A percentile compares a stretch with the other conserved stretches of the same genome.
Conservation (phyloP, 2,329 filamentous ascomycete genomes). For the Pseudogymnoascus sp. region DNA sequence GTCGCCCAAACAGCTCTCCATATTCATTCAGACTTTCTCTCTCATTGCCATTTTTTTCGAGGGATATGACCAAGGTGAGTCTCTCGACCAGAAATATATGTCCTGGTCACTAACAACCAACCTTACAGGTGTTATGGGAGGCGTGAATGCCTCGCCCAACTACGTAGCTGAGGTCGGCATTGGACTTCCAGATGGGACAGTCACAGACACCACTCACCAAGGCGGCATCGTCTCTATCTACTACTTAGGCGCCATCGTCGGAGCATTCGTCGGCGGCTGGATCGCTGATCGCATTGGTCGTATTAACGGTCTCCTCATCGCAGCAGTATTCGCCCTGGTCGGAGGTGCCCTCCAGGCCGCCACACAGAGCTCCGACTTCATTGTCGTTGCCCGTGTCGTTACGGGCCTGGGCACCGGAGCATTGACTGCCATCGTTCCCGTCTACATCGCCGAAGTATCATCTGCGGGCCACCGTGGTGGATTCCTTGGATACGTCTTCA, state of each 20-base stretch:
- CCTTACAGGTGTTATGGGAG: constrained; percentile 40
- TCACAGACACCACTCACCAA: constrained; percentile 26
- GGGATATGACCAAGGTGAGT: constrained; percentile 43
- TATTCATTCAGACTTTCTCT: constrained; percentile 29
- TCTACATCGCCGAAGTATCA: constrained; percentile 25
- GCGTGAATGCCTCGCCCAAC: constrained; percentile 38
- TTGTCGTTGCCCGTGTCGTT: constrained; percentile 27
- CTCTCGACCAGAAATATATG: background rate
- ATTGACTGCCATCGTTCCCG: constrained; percentile 26
- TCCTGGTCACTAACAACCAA: background rate
- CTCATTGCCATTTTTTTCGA: constrained; percentile 32
- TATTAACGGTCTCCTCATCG: constrained; percentile 42
- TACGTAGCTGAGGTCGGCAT: constrained; percentile 40
- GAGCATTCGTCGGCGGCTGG: constrained; percentile 35
- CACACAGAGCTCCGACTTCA: constrained; percentile 25
- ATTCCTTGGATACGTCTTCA: constrained; percentile 26
- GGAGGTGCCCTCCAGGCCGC: constrained; percentile 23
- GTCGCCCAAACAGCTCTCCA: constrained; percentile 36
- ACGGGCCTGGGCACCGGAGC: constrained; percentile 29
- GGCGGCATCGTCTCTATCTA: constrained; percentile 27
- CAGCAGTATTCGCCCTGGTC: constrained; percentile 29
- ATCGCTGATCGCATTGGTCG: constrained; percentile 47
- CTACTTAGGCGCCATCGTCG: constrained; percentile 27
- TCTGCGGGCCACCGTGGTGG: constrained; percentile 25
- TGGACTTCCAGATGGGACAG: constrained; percentile 28